Base-by-base conservation (phyloP, 2,329 filamentous ascomycete genomes). In the Colletotrichum trifolii region DNA sequence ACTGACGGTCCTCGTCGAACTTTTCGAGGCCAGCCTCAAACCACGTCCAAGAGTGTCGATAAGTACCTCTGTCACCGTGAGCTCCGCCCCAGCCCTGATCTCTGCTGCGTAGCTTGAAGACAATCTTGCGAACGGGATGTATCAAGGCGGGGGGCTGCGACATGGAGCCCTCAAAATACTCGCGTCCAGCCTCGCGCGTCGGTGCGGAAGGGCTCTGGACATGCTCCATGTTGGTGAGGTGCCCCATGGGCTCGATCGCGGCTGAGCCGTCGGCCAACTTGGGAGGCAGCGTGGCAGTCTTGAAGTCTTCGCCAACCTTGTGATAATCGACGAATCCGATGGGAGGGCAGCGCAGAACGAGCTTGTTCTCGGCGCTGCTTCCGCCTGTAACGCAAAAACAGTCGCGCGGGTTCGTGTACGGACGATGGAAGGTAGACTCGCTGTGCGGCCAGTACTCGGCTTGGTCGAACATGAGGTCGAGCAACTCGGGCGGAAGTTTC, bases 381-480 rank as follows among this genome's bases (percentile, higher is more conserved):
- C 55, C 52, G 2, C 73, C 77, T 2, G 25, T 40, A 9, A 79
- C 69, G 1, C 59, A 54, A 2, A 77, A 43, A 6, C 67, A 47
- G 15, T 59, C 53, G 5, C 64, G 67, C 5, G 74, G 69, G 11
- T 6, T 11, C 0, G 17, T 52, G 4, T 54, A 55, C 4, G 48
- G 50, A 46, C 68, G 76, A 15, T 78, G 67, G 11, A 78, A 67
- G 35, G 72, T 72, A 25, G 74, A 78, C 54, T 53, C 67, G 49
- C 82, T 81, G 68, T 83, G 83, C 12, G 82, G 83, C 87, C 88
- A 90, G 73, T 89, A 90, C 73, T 89, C 87, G 59, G 87, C 88
- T 35, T 78, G 72, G 70, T 90, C 87, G 58, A 89, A 74, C 49
- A 90, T 81, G 49, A 74, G 72, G 69, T 89, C 83, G 42, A 87